Evolutionary conservation across 169 alveolate species (phyloP).

Genomic region (Plasmodium chabaudi): DNA sequence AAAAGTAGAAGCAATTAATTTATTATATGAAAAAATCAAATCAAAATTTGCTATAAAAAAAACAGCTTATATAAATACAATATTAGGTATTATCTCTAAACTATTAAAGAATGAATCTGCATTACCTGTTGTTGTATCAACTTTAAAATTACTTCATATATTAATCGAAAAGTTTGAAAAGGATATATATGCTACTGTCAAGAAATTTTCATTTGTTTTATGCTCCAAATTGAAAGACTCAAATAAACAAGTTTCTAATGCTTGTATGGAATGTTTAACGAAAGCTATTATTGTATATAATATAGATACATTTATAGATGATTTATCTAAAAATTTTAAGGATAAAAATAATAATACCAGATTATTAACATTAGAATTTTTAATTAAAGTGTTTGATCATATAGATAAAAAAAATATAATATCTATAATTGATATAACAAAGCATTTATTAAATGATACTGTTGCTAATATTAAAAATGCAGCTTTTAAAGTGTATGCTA

Average conservation of each 20-base stretch:
- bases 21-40: slow-evolving; percentile 54
- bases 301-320: slow-evolving; percentile 55
- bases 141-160: slow-evolving; percentile 39
- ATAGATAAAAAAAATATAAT: slow-evolving; percentile 29
- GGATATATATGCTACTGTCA: slow-evolving; percentile 48
- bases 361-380: slow-evolving; percentile 53
- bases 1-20: slow-evolving; percentile 74
- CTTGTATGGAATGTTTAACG: slow-evolving; percentile 72
- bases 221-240: slow-evolving; percentile 72
- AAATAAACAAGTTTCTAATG: slow-evolving; percentile 72
- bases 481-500: slow-evolving; percentile 30
- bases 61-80: slow-evolving; percentile 39
- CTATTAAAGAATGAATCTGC: slow-evolving; percentile 71
- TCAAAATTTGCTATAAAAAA: slow-evolving; percentile 49
- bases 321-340: slow-evolving; percentile 57
- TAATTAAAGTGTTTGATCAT: slow-evolving; percentile 34
- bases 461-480: slow-evolving; percentile 68
- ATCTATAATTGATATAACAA: slow-evolving; percentile 36
- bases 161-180: slow-evolving; percentile 69
- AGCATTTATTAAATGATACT: slow-evolving; percentile 68
- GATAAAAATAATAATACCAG: slow-evolving; percentile 75
- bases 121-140: slow-evolving; percentile 63
- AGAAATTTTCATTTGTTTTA: slow-evolving; percentile 29
- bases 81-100: slow-evolving; percentile 45
- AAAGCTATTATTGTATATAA: slow-evolving; percentile 43